Evolutionary conservation across 306 rosid species (phyloP).

Genomic region (Quercus bicolor): DNA sequence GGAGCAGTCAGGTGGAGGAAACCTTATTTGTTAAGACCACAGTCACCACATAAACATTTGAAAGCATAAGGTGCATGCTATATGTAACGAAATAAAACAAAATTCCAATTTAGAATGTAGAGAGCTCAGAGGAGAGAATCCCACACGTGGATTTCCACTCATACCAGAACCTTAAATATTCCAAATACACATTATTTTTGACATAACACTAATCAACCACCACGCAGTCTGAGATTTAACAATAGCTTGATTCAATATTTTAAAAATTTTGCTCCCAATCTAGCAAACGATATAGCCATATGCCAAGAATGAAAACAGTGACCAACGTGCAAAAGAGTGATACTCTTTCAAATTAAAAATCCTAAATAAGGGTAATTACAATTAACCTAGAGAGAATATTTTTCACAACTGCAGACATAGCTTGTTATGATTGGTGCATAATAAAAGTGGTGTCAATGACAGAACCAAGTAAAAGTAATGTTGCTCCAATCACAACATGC

Average conservation of each 20-base stretch:
- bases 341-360: background rate
- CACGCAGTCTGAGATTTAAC: background rate
- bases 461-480: no score
- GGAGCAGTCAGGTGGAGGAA: background rate
- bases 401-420: no score
- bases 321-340: background rate
- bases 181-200: background rate
- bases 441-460: no score
- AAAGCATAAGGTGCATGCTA: background rate
- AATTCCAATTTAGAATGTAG: background rate
- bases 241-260: background rate
- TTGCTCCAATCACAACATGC: no score
- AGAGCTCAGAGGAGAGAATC: background rate
- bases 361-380: background rate
- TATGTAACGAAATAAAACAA: background rate
- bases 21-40: background rate
- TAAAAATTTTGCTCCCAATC: background rate
- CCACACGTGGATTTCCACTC: background rate
- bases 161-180: background rate
- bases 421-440: no score
- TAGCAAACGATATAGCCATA: background rate
- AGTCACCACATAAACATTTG: background rate
- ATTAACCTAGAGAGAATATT: no score
- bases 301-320: background rate
- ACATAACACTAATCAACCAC: background rate